Base-by-base conservation (phyloP, 106 monocot genomes). In the Acanthochlamys bracteata region DNA sequence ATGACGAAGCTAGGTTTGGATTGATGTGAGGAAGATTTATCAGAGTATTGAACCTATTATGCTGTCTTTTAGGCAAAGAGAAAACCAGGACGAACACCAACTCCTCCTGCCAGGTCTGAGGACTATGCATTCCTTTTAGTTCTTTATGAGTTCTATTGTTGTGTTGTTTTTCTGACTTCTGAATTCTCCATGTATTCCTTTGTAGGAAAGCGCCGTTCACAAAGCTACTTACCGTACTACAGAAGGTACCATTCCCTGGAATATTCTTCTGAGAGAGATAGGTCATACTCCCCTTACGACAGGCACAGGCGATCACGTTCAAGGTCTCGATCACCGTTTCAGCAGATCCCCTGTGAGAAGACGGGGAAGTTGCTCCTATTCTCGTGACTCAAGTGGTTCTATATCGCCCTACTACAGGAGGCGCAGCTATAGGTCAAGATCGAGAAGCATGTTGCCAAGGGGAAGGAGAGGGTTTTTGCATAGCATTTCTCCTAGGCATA, bases 41-140 rank as follows among this genome's bases (percentile, higher is more conserved):
- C n/a, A n/a, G n/a, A n/a, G n/a, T 33, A 6, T 33, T 33, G 33
- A 33, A 33, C 33, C 33, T 33, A n/a, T 27, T 7, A 21, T 53
- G 26, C 11, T 46, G 13, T 57, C 9, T 42, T 41, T 11, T 78
- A 86, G 90, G 86, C 90, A 0, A 91, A 55, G 68, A 75, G 86
- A 39, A 46, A 80, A 20, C 70, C 86, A 0, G 91, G 91, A 4
- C 57, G 91, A 63, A 91, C 91, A 8, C 91, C 91, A 16, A 91
- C 91, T 2, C 91, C 91, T 23, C 86, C 86, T 0, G 46, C 86
- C 86, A 63, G 91, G 91, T 39, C 39, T 42, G 43, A 85, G 71
- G 74, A 49, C 52, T 27, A 41, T 19, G 11, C 42, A 22, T 57
- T 73, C 33, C 4, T 33, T 33, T 1, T 6, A 3, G 6, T 33